Evolutionary conservation across 106 monocot species (phyloP).

Genomic region (Acorus calamus): DNA sequence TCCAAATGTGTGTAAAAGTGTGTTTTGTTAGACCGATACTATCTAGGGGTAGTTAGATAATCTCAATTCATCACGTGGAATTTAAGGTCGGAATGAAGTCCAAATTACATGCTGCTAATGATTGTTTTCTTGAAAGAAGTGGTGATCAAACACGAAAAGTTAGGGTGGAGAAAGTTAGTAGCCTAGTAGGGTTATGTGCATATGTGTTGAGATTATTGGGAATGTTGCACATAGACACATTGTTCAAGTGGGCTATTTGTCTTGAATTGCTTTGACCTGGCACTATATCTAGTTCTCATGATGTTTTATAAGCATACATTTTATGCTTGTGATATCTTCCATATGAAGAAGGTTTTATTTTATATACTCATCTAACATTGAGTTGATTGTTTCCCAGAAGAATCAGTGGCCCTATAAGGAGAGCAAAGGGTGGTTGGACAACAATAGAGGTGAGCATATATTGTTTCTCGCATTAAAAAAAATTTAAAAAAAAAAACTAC

Average conservation of each 20-base stretch:
- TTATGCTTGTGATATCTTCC: too few species aligned
- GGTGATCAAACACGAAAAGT: conserved; percentile 91
- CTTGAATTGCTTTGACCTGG: too few species aligned
- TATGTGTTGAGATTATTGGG: conserved; percentile 6
- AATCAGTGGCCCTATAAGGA: conserved; percentile 82
- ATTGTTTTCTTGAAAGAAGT: conserved; percentile 38
- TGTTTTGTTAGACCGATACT: too few species aligned
- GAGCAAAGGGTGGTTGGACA: conserved; percentile 98
- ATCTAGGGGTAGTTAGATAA: too few species aligned
- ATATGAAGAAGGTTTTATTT: too few species aligned
- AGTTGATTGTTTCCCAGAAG: conserved; percentile 35
- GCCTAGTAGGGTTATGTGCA: neutral
- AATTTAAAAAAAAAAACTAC: neutral
- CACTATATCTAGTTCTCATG: too few species aligned
- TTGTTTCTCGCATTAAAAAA: neutral
- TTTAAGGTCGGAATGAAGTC: too few species aligned
- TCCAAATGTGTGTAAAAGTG: too few species aligned
- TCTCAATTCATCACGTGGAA: too few species aligned
- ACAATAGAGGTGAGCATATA: conserved; percentile 51
- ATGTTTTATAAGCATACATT: too few species aligned
- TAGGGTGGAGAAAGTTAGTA: conserved; percentile 82
- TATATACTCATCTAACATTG: neutral
- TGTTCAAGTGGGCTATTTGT: too few species aligned
- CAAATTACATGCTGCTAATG: too few species aligned
- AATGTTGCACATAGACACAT: neutral